phyloP scores from a whole-genome alignment of 2,329 filamentous ascomycete species.

The Trichophaea hybrida region DNA sequence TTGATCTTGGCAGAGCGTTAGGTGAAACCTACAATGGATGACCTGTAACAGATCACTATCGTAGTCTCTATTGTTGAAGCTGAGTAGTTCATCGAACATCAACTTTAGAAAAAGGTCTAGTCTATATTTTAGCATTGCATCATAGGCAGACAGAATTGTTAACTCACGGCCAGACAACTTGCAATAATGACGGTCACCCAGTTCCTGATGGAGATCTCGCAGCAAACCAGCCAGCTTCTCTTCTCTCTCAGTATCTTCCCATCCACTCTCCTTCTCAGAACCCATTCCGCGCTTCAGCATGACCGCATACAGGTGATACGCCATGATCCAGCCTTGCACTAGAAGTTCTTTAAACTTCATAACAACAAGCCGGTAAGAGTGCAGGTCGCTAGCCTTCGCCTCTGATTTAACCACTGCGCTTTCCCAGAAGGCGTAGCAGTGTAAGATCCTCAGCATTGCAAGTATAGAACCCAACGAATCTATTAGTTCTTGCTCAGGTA shows the following conservation, averaged over 20 bases:
- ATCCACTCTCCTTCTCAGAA: conserved; percentile 1
- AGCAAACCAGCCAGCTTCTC: conserved; percentile 54
- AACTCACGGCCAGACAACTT: conserved; percentile 49
- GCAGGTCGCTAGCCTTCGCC: conserved; percentile 45
- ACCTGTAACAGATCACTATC: conserved; percentile 64
- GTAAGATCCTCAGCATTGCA: conserved; percentile 58
- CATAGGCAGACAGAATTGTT: not conserved
- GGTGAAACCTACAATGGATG: conserved; percentile 26
- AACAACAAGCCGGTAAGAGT: conserved; percentile 37
- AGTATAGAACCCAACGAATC: conserved; percentile 49
- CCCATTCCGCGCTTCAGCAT: conserved; percentile 20
- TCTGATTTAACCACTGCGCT: conserved; percentile 74
- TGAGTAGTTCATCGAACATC: conserved; percentile 71
- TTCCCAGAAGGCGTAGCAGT: conserved; percentile 66
- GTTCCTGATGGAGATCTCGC: conserved; percentile 64
- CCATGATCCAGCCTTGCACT: conserved; percentile 72
- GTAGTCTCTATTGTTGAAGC: conserved; percentile 54
- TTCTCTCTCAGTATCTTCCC: conserved; percentile 13
- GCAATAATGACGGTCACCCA: conserved; percentile 75
- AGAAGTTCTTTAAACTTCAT: conserved; percentile 74
- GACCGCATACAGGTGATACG: conserved; percentile 41
- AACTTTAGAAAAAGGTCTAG: conserved; percentile 66
- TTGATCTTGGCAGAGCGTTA: conserved; percentile 24
- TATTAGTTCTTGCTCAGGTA: conserved; percentile 31
- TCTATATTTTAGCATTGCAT: not conserved